Evolutionary conservation across 352 stramenopile species (phyloP).

Genomic region (Phytophthora syringae): DNA sequence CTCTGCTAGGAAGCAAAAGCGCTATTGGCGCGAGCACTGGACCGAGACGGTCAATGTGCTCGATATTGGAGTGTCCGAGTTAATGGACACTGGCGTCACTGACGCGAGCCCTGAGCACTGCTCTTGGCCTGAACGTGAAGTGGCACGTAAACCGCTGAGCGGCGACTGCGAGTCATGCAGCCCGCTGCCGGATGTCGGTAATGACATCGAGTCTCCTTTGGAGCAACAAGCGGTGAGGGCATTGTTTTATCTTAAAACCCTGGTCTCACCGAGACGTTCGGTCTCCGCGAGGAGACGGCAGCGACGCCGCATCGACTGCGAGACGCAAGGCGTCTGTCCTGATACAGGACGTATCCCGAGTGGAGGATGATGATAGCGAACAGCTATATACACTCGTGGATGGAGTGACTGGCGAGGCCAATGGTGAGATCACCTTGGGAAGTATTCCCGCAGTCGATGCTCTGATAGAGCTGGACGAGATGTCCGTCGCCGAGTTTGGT

Average conservation of each 20-base stretch:
- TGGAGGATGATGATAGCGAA: not conserved
- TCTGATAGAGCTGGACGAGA: not conserved
- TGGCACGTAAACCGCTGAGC: not conserved
- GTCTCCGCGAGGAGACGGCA: not conserved
- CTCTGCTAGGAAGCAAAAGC: slow-evolving; percentile 6
- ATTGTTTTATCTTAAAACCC: not conserved
- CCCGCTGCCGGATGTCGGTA: not conserved
- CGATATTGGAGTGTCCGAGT: not conserved
- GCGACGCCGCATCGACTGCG: not conserved
- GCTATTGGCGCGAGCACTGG: slow-evolving; percentile 10
- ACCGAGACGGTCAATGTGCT: not conserved
- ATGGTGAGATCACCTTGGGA: not conserved
- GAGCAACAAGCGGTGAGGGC: not conserved
- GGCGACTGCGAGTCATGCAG: not conserved
- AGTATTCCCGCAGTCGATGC: not conserved
- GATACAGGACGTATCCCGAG: no score
- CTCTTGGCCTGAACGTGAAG: not conserved
- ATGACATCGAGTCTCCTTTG: not conserved
- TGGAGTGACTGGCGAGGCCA: not conserved
- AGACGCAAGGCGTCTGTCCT: not conserved
- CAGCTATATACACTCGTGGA: not conserved
- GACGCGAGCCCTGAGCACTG: not conserved
- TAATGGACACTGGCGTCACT: not conserved
- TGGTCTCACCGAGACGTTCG: not conserved
- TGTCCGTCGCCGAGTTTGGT: not conserved